A percentile compares a stretch with the other conserved stretches of the same genome.
These are phyloP conservation scores for Pseudogymnoascus sp. DNA, from an alignment of 2,329 filamentous ascomycete genomes.

Conservation along the genomic window DNA sequence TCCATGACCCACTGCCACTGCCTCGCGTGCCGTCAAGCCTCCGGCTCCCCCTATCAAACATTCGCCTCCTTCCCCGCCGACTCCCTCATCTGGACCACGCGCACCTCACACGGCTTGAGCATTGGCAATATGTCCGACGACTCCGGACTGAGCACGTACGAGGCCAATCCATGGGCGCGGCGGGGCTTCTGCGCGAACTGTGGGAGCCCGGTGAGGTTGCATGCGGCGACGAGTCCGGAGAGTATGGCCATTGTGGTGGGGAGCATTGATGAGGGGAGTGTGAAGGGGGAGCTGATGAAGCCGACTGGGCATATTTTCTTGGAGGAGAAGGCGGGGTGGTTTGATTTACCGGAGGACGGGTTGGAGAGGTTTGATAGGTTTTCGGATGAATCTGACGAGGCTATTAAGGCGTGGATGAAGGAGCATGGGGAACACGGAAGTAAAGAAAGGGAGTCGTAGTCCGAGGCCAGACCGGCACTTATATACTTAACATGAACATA, in stretches of 20 bases:
- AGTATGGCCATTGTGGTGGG: conserved; percentile 32
- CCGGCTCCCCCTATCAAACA: conserved; percentile 38
- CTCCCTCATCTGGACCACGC: conserved; percentile 29
- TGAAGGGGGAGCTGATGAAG: conserved; percentile 27
- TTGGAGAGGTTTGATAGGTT: conserved; percentile 24
- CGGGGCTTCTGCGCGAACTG: conserved; percentile 39
- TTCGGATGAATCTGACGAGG: conserved; percentile 19
- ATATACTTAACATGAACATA: not conserved
- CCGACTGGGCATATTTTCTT: conserved; percentile 38
- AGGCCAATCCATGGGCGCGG: conserved; percentile 30
- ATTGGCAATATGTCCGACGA: not conserved
- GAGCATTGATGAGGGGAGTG: conserved; percentile 35
- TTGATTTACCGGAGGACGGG: conserved; percentile 32
- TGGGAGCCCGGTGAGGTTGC: conserved; percentile 40
- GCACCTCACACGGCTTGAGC: conserved; percentile 12
- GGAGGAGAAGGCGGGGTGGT: conserved; percentile 33
- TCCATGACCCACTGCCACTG: conserved; percentile 40
- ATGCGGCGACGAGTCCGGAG: conserved; percentile 29
- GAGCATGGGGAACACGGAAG: not conserved
- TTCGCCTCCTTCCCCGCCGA: conserved; percentile 33
- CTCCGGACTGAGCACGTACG: conserved; percentile 28
- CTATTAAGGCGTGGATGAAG: conserved; percentile 23
- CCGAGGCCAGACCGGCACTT: not conserved
- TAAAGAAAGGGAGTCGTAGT: not conserved
- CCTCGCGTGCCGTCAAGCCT: conserved; percentile 40